Evolutionary conservation across 2,329 filamentous ascomycete genomes (phyloP), one percentile per base, ranked within the genome.

Genomic region (Trichoderma sp.): DNA sequence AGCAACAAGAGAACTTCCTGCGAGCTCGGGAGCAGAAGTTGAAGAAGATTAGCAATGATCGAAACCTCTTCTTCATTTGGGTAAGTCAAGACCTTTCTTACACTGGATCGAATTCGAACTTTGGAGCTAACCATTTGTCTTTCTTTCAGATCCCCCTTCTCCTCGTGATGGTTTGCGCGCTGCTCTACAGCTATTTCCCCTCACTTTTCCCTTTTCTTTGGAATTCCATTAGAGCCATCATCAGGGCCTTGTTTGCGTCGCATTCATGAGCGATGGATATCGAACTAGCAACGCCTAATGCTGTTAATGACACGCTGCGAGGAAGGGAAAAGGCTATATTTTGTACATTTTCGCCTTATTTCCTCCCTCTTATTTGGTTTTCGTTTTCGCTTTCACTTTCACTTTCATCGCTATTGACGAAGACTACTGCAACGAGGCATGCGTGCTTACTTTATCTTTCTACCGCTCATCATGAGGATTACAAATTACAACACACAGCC

Each of bases 11-110:
- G 71, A 86, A 86, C 71, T 82, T 90, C 70, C 81, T 88, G 53
- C 80, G 86, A 63, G 87, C 84, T 29, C 86, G 88, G 70, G 85
- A 88, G 67, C 83, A 84, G 75, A 89, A 87, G 76, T 80, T 89
- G 73, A 90, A 90, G 83, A 84, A 83, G 69, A 79, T 89, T 69
- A 84, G 86, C 71, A 86, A 85, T 68, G 89, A 91, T 73, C 84
- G 84, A 72, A 89, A 90, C 74, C 80, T 91, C 54, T 90, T 89
- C 80, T 88, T 90, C 72, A 83, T 91, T 73, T 91, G 89, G 89
- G 87, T 90, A 84, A 74, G 82, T 78, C 25, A n/a, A n/a, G 9
- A 17, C 17, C 34, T 34, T 58, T 37, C 2, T 17, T 15, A 9
- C 9, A n/a, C 29, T 9, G 15, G 25, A 22, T 32, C 32, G 48